Percentiles rank a stretch among this genome's conserved stretches.
Evolutionary conservation across 148 eudicot species (phyloP).

Genomic region (Cornus controversa): DNA sequence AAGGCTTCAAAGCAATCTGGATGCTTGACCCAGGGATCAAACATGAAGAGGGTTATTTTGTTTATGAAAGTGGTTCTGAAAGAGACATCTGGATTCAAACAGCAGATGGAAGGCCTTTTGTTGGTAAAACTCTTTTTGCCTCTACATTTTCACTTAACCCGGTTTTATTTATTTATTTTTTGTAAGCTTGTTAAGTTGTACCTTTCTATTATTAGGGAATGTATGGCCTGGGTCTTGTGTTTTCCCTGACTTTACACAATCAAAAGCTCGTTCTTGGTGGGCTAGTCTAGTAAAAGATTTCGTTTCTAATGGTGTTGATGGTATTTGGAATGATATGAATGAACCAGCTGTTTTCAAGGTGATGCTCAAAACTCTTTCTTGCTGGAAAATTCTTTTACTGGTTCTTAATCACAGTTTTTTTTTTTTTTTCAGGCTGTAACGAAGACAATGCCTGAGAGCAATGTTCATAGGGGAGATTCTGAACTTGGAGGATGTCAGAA

Average conservation of each 20-base stretch:
- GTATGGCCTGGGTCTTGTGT: conserved; percentile 99
- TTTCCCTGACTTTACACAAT: conserved; percentile 91
- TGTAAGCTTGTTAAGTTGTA: conserved; percentile 1
- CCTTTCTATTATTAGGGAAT: conserved; percentile 51
- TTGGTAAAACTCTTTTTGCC: conserved; percentile 44
- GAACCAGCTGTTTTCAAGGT: conserved; percentile 98
- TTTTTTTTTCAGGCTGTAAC: conserved; percentile 54
- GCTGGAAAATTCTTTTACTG: neutral
- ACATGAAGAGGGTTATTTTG: conserved; percentile 82
- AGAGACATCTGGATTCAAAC: conserved; percentile 74
- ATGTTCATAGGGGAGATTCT: conserved; percentile 79
- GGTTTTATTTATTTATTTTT: neutral
- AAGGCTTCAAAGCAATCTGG: conserved; percentile 95
- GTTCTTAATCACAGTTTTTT: neutral
- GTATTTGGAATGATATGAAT: conserved; percentile 99
- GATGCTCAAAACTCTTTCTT: conserved; percentile 7
- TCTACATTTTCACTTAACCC: neutral
- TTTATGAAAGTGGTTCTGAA: conserved; percentile 84
- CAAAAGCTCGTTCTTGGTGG: conserved; percentile 95
- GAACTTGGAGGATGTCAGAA: conserved; percentile 90
- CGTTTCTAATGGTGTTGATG: conserved; percentile 83
- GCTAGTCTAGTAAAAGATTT: conserved; percentile 81
- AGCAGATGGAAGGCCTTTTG: conserved; percentile 77
- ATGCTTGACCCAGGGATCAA: conserved; percentile 99
- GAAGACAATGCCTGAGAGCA: conserved; percentile 94